Base-by-base conservation (phyloP, 2,329 filamentous ascomycete genomes). In the Dactylellina sp. region DNA sequence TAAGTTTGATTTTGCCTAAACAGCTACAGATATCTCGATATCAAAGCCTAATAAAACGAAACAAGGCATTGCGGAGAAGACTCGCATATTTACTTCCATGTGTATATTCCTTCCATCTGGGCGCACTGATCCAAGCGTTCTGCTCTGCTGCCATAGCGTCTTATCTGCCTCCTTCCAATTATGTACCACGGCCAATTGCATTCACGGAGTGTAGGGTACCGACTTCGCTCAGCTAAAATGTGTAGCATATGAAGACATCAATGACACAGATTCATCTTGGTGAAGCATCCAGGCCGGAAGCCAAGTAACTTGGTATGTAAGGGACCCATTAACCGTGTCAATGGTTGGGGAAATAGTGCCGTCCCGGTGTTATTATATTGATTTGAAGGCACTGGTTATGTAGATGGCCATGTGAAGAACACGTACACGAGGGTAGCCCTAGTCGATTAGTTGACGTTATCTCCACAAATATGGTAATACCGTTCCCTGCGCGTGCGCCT, bases 381-480 rank as follows among this genome's bases (percentile, higher is more conserved):
- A n/a, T n/a, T n/a, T n/a, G n/a, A n/a, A n/a, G n/a, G n/a, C n/a
- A n/a, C n/a, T n/a, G n/a, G n/a, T n/a, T n/a, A n/a, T 56, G 18
- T 56, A n/a, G 39, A 11, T 16, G 9, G 55, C 64, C 64, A 70
- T 70, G 64, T 70, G 64, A 62, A 70, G 32, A 47, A 39, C 64
- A 70, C 64, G 46, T n/a, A n/a, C n/a, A n/a, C n/a, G 40, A 28
- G 47, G 64, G 28, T 35, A 12, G 28, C 18, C n/a, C 22, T 28
- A 14, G 44, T 52, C 40, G 56, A 49, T 55, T 47, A 22, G n/a
- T n/a, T n/a, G n/a, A n/a, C n/a, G n/a, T n/a, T n/a, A n/a, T n/a
- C n/a, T n/a, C n/a, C n/a, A n/a, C n/a, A n/a, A n/a, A n/a, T n/a
- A n/a, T n/a, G n/a, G n/a, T n/a, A n/a, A n/a, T n/a, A n/a, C n/a